Evolutionary conservation across 1,284 basidiomycete genomes (phyloP).

Genomic region (Tilletia caries): DNA sequence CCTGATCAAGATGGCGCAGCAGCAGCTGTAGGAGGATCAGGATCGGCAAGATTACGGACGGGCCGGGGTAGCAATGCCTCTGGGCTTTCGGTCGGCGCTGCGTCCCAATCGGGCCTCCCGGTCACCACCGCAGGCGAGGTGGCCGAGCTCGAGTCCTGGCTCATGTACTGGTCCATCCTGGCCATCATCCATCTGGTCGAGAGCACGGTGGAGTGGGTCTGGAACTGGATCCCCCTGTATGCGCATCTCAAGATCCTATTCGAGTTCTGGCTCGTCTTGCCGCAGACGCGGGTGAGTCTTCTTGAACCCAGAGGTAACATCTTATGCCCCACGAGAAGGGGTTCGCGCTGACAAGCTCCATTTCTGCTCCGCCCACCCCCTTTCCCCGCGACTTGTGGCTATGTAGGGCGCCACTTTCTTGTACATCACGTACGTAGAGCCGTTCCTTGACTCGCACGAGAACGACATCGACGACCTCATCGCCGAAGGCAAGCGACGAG

Average conservation of each 20-base stretch:
- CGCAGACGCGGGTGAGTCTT: constrained; percentile 33
- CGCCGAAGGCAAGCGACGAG: constrained; percentile 54
- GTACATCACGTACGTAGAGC: constrained; percentile 71
- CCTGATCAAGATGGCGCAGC: not conserved
- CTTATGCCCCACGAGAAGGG: too few species aligned
- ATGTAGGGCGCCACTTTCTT: constrained; percentile 70
- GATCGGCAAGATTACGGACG: not conserved
- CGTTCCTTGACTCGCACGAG: constrained; percentile 74
- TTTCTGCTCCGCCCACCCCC: too few species aligned
- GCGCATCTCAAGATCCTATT: constrained; percentile 40
- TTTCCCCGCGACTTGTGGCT: not conserved
- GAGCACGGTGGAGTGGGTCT: constrained; percentile 37
- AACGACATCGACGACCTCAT: constrained; percentile 73
- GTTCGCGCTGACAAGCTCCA: too few species aligned
- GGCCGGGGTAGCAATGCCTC: not conserved
- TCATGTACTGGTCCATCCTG: constrained; percentile 49
- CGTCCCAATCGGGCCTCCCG: not conserved
- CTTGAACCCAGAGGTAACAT: too few species aligned
- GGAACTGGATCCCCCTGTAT: constrained; percentile 48
- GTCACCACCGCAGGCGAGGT: constrained; percentile 22
- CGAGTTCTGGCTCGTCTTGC: constrained; percentile 45
- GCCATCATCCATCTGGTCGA: constrained; percentile 35
- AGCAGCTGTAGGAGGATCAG: not conserved
- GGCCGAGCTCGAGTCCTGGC: constrained; percentile 43
- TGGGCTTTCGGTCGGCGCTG: not conserved